Evolutionary conservation across 1,284 basidiomycete genomes (phyloP).

Genomic region (Hortiboletus rubellus): DNA sequence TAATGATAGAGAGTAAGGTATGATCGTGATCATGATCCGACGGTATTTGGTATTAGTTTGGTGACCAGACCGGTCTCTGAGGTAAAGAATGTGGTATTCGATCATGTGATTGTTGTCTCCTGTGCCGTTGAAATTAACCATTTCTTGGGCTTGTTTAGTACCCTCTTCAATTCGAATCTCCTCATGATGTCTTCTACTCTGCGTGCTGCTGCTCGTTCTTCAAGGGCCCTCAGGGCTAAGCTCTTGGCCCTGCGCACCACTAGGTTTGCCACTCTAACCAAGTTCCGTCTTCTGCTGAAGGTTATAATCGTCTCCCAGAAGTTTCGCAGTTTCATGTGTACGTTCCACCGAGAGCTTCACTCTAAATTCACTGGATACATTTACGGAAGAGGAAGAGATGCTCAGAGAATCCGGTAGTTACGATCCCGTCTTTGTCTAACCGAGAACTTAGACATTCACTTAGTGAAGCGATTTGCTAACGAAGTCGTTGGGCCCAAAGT

Average conservation of each 20-base stretch:
- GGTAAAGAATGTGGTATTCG: too few species aligned
- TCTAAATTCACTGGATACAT: constrained; percentile 69
- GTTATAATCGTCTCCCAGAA: constrained; percentile 13
- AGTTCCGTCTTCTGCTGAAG: neutral
- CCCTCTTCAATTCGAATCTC: neutral
- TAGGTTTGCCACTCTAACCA: constrained; percentile 16
- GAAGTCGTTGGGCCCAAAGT: constrained; percentile 92
- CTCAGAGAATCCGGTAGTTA: constrained; percentile 79
- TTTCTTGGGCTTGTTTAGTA: too few species aligned
- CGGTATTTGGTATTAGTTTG: too few species aligned
- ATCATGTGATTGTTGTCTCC: constrained; percentile 26
- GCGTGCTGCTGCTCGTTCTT: constrained; percentile 22
- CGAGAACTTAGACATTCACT: neutral
- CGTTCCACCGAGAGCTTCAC: constrained; percentile 17
- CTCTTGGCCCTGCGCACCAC: neutral
- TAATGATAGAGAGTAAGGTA: too few species aligned
- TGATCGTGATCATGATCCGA: too few species aligned
- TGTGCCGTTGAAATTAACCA: neutral
- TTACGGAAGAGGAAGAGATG: constrained; percentile 92
- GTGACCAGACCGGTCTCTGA: too few species aligned
- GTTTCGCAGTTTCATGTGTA: constrained; percentile 21
- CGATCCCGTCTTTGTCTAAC: neutral
- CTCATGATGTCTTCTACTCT: constrained; percentile 19
- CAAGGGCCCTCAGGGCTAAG: constrained; percentile 10
- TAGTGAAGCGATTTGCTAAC: constrained; percentile 84